phyloP scores from a whole-genome alignment of 768 basidiomycete genomes.

The Lentinus brumalis region DNA sequence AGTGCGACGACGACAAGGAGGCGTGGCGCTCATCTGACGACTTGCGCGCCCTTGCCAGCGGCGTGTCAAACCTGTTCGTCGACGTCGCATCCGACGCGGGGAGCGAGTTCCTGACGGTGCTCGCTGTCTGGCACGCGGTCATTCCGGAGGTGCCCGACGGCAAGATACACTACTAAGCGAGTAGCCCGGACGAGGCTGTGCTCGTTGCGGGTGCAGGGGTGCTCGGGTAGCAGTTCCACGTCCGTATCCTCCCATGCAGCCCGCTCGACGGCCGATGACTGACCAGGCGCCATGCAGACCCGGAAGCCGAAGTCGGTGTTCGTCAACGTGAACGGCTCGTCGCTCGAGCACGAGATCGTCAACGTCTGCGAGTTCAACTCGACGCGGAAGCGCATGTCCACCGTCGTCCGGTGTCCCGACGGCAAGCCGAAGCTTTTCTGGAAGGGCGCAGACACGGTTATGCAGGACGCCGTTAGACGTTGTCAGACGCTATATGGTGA shows the following conservation, averaged over 20 bases:
- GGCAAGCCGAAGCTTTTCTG: slow-evolving; percentile 94
- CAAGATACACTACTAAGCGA: slow-evolving; percentile 94
- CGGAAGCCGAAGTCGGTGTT: slow-evolving; percentile 97
- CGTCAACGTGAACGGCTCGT: slow-evolving; percentile 72
- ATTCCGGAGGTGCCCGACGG: slow-evolving; percentile 90
- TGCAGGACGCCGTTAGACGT: too few species aligned
- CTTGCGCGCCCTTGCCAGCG: slow-evolving; percentile 58
- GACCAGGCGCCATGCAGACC: slow-evolving; percentile 50
- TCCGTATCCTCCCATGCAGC: slow-evolving; percentile 43
- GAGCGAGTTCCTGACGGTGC: slow-evolving; percentile 43
- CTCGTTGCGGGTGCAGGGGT: slow-evolving; percentile 92
- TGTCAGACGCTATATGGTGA: too few species aligned
- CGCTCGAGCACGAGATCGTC: slow-evolving; percentile 84
- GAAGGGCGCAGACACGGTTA: slow-evolving; percentile 98
- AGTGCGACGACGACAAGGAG: slow-evolving; percentile 50
- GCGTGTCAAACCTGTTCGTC: slow-evolving; percentile 53
- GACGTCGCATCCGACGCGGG: slow-evolving; percentile 37
- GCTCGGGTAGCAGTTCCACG: slow-evolving; percentile 92
- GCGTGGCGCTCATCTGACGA: slow-evolving; percentile 84
- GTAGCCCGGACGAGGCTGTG: slow-evolving; percentile 97
- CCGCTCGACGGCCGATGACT: neutral
- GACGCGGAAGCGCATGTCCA: slow-evolving; percentile 97
- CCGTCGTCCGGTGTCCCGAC: slow-evolving; percentile 82
- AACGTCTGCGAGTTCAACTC: slow-evolving; percentile 99
- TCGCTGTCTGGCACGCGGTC: slow-evolving; percentile 97